A percentile compares a stretch with the other conserved stretches of the same genome.
Evolutionary conservation across 345 rosid species (phyloP).

Genomic region (Isatis tinctoria): DNA sequence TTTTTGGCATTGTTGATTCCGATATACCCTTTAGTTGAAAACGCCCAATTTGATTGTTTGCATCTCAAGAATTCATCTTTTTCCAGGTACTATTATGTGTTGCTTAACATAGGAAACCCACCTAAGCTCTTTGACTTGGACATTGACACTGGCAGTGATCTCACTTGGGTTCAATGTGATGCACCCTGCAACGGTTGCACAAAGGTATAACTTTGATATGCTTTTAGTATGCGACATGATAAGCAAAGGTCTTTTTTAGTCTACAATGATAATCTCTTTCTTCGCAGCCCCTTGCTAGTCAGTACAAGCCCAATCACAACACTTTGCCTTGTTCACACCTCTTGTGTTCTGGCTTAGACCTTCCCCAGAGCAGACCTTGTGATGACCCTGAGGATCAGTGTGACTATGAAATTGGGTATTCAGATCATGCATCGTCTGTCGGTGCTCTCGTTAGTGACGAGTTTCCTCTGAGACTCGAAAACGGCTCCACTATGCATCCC

Average conservation of each 20-base stretch:
- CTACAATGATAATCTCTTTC: background rate
- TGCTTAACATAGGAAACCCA: slow-evolving; percentile 62
- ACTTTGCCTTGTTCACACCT: slow-evolving; percentile 46
- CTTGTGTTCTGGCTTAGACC: slow-evolving; percentile 45
- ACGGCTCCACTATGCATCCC: slow-evolving; percentile 48
- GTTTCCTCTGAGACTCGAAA: slow-evolving; percentile 46
- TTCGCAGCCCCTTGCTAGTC: slow-evolving; percentile 51
- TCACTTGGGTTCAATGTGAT: slow-evolving; percentile 96
- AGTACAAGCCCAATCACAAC: slow-evolving; percentile 69
- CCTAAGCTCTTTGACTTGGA: slow-evolving; percentile 79
- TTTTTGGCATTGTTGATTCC: slow-evolving; percentile 6
- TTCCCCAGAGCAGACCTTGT: slow-evolving; percentile 39
- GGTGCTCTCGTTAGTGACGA: slow-evolving; percentile 71
- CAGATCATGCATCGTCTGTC: slow-evolving; percentile 69
- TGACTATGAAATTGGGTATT: slow-evolving; percentile 70
- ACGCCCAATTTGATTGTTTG: slow-evolving; percentile 1
- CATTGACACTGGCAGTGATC: slow-evolving; percentile 93
- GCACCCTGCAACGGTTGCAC: slow-evolving; percentile 90
- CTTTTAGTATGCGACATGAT: background rate
- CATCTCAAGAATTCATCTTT: background rate
- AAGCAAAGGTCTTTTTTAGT: background rate
- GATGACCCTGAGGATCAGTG: slow-evolving; percentile 59
- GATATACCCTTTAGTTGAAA: background rate
- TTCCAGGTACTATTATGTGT: slow-evolving; percentile 66
- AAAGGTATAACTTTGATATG: slow-evolving; percentile 41